These are phyloP conservation scores for Ordospora pajunii DNA, from an alignment of 371 early-diverging fungal genomes.

Conservation along the genomic window DNA sequence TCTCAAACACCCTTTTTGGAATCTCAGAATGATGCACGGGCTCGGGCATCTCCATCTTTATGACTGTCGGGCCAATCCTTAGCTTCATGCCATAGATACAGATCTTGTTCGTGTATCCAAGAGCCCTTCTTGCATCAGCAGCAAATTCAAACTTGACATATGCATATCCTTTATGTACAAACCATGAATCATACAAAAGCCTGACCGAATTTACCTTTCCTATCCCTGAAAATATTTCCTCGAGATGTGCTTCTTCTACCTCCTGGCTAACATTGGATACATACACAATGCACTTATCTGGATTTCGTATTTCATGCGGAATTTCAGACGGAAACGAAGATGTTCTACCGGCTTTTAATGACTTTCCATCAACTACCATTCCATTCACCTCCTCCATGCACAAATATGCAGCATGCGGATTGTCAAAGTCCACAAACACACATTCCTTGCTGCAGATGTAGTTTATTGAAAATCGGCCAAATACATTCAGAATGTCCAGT, in stretches of 20 bases:
- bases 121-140: background rate
- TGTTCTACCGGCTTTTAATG: constrained; percentile 12
- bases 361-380: background rate
- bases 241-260: background rate
- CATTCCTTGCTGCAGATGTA: background rate
- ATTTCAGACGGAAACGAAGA: constrained; percentile 9
- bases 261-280: constrained; percentile 8
- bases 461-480: background rate
- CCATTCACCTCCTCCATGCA: constrained; percentile 3
- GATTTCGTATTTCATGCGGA: background rate
- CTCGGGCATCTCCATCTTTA: constrained; percentile 6
- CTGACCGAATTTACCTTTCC: background rate
- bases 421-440: constrained; percentile 34
- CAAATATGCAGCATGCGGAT: constrained; percentile 24
- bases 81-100: background rate
- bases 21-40: background rate
- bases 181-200: background rate
- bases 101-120: background rate
- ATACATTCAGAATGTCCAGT: background rate
- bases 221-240: background rate
- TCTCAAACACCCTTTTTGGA: background rate
- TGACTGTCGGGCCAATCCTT: constrained; percentile 1
- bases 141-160: background rate
- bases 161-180: constrained; percentile 8
- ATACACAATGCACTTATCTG: constrained; percentile 6